Conservation (phyloP, 108 stramenopile genomes). For the Schizochytrium sp. region DNA sequence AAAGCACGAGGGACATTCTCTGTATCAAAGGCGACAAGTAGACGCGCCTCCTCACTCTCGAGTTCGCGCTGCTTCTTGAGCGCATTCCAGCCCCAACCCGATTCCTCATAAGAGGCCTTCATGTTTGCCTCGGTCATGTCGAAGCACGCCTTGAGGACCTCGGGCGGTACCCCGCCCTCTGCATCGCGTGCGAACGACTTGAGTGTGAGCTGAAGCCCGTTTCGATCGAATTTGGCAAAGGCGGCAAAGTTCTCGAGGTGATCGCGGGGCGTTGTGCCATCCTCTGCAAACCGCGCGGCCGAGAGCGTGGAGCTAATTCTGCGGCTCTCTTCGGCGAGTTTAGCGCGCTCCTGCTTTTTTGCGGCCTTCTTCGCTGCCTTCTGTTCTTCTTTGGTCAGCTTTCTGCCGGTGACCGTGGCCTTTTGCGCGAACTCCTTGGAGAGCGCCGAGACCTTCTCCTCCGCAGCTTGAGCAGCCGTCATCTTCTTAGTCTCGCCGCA, state of each 20-base stretch:
- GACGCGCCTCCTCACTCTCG: neutral
- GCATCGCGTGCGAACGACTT: neutral
- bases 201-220: neutral
- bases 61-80: neutral
- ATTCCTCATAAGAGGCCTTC: neutral
- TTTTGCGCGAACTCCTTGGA: no score
- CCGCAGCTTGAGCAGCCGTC: no score
- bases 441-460: no score
- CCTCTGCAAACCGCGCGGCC: neutral
- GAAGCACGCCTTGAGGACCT: neutral
- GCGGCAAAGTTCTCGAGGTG: neutral
- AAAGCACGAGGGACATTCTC: neutral
- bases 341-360: neutral
- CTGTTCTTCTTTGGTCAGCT: neutral
- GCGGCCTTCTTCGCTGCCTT: neutral
- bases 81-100: neutral
- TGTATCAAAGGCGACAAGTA: neutral
- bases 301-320: neutral
- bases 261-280: neutral
- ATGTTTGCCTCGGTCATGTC: neutral
- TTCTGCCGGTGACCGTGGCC: no score
- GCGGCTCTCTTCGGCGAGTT: neutral
- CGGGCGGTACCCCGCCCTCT: neutral
- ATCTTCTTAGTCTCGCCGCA: no score
- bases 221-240: neutral